phyloP scores from a whole-genome alignment of 2,329 filamentous ascomycete species.

The Xylariomycetidae sp. region DNA sequence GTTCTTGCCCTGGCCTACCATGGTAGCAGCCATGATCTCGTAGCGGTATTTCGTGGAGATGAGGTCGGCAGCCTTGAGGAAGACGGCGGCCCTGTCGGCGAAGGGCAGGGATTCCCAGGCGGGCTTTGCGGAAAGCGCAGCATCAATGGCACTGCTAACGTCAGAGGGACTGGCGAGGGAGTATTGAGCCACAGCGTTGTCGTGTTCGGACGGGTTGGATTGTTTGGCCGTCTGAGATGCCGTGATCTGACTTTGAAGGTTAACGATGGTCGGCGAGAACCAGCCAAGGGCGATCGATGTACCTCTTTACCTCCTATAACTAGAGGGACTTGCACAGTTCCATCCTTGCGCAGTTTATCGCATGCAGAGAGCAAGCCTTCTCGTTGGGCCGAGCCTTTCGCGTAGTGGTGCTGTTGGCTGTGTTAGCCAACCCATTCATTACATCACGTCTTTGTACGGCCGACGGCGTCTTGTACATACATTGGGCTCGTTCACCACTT shows the following conservation, averaged over 20 bases:
- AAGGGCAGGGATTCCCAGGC: constrained; percentile 85
- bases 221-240: constrained; percentile 63
- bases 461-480: constrained; percentile 49
- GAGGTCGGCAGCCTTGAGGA: constrained; percentile 92
- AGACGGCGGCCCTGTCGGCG: constrained; percentile 83
- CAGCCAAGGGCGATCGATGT: constrained; percentile 16
- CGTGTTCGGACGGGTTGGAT: constrained; percentile 76
- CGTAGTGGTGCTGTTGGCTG: constrained; percentile 70
- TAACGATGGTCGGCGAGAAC: constrained; percentile 2
- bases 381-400: constrained; percentile 74
- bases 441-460: not conserved
- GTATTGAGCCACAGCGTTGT: constrained; percentile 71
- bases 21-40: constrained; percentile 92
- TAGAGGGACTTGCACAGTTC: constrained; percentile 72
- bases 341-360: constrained; percentile 59
- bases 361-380: constrained; percentile 70
- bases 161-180: constrained; percentile 73
- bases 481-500: constrained; percentile 90
- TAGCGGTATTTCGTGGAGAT: constrained; percentile 91
- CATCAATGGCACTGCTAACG: constrained; percentile 72
- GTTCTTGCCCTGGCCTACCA: constrained; percentile 96
- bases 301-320: constrained; percentile 80
- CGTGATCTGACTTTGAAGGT: constrained; percentile 50
- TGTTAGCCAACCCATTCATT: constrained; percentile 1
- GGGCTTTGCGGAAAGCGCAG: constrained; percentile 78